phyloP scores from a whole-genome alignment of 2,329 filamentous ascomycete genomes.

The Aspergillus viridinutans region DNA sequence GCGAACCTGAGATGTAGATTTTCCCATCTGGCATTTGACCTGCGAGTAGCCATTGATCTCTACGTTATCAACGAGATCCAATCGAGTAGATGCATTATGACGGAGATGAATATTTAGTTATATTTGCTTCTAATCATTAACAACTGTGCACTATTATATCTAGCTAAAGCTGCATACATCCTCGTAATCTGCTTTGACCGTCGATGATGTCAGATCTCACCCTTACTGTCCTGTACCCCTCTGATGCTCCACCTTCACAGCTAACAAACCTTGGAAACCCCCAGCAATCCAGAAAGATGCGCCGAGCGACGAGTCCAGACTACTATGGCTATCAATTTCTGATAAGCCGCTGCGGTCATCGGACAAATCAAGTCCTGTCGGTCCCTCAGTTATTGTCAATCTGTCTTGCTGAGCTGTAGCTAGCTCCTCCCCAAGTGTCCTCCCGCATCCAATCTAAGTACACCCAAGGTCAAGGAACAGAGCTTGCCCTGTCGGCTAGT shows the following conservation, averaged over 20 bases:
- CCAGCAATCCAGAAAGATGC: background rate
- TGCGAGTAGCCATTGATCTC: background rate
- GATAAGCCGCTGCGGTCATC: background rate
- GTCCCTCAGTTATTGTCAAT: background rate
- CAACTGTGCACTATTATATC: background rate
- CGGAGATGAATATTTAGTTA: background rate
- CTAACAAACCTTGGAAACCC: background rate
- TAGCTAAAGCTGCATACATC: background rate
- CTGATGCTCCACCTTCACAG: background rate
- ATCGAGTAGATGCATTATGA: background rate
- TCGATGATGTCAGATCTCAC: background rate
- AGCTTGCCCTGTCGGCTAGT: background rate
- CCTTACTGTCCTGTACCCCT: no score
- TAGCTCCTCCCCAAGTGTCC: no score
- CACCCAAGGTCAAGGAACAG: background rate
- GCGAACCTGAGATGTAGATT: no score
- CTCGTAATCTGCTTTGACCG: background rate
- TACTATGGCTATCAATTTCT: background rate
- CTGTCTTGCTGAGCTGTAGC: background rate
- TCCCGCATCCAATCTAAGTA: background rate
- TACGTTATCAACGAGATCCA: background rate
- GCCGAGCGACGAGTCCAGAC: background rate
- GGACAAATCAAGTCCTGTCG: background rate
- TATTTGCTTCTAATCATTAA: background rate
- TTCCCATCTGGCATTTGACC: background rate